phyloP scores from a whole-genome alignment of 2,329 filamentous ascomycete genomes.

The Aphanoascus verrucosus region DNA sequence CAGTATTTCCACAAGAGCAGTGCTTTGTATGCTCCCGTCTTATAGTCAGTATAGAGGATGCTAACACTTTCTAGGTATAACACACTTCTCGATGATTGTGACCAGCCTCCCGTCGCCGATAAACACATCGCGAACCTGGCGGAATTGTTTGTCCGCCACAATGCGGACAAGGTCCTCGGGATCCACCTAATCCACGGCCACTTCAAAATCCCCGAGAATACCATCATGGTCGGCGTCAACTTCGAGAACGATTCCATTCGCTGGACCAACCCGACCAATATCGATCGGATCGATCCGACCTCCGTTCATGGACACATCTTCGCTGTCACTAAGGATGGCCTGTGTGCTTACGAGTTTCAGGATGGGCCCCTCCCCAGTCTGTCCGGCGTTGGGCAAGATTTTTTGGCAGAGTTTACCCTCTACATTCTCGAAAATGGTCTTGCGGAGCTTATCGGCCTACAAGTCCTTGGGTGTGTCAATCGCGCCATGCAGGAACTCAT shows the following conservation, averaged over 20 bases:
- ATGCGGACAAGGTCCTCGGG: constrained; percentile 17
- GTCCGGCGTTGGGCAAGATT: constrained; percentile 15
- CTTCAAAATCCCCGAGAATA: constrained; percentile 19
- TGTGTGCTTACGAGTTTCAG: constrained; percentile 4
- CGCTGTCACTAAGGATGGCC: constrained; percentile 15
- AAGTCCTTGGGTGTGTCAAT: no score
- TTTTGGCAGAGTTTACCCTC: constrained; percentile 11
- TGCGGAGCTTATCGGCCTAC: constrained; percentile 16
- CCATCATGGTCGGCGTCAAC: constrained; percentile 20
- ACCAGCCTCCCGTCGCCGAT: background rate
- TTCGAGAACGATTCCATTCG: no score
- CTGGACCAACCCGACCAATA: constrained; percentile 18
- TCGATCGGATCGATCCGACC: constrained; percentile 15
- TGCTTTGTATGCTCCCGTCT: no score
- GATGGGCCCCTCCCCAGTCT: constrained; percentile 14
- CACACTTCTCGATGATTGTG: no score
- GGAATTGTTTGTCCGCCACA: constrained; percentile 4
- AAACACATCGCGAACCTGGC: no score
- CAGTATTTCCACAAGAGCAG: no score
- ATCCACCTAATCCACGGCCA: constrained; percentile 18
- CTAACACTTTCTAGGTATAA: no score
- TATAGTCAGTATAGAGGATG: no score
- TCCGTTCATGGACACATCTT: constrained; percentile 17
- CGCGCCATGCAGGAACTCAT: no score
- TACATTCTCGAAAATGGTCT: constrained; percentile 16